Conservation (phyloP, 805 yeast genomes). For the Kazachstania kunashirensis region DNA sequence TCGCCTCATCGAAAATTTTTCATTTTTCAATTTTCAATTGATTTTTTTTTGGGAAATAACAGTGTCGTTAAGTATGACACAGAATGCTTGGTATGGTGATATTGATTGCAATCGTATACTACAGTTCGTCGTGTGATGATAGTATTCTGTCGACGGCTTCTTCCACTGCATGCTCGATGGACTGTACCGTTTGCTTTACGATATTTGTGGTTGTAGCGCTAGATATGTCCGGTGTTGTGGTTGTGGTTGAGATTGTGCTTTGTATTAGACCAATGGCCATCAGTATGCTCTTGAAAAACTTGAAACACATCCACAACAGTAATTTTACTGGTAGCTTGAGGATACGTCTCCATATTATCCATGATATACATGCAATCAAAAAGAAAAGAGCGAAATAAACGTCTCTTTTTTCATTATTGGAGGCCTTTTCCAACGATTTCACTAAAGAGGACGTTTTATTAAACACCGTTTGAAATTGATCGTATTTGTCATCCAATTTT, state of each 20-base stretch:
- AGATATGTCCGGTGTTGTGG: neutral
- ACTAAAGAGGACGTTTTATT: conserved; percentile 25
- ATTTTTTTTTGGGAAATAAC: neutral
- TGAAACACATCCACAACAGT: conserved; percentile 25
- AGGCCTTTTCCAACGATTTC: conserved; percentile 24
- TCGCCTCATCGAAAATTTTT: conserved; percentile 1
- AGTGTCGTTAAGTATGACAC: neutral
- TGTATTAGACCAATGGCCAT: conserved; percentile 20
- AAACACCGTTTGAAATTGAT: conserved; percentile 22
- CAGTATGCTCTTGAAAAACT: conserved; percentile 31
- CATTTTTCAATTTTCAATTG: neutral
- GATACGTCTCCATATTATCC: conserved; percentile 31
- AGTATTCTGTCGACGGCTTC: conserved; percentile 22
- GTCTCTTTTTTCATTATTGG: conserved; percentile 28
- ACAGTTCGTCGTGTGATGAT: conserved; percentile 18
- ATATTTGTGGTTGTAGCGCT: conserved; percentile 1
- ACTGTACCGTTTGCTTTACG: neutral
- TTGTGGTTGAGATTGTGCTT: conserved; percentile 1
- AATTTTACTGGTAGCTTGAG: conserved; percentile 27
- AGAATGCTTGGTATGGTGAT: no score
- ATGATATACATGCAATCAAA: conserved; percentile 20
- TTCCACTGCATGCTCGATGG: conserved; percentile 15
- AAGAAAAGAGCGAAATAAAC: conserved; percentile 27
- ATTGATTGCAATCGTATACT: no score
- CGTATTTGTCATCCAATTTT: conserved; percentile 26